Percentiles rank a stretch among this genome's conserved stretches.
These are phyloP conservation scores for Hymenotorrendiella dingleyae DNA, from an alignment of 2,329 filamentous ascomycete genomes.

Conservation along the genomic window DNA sequence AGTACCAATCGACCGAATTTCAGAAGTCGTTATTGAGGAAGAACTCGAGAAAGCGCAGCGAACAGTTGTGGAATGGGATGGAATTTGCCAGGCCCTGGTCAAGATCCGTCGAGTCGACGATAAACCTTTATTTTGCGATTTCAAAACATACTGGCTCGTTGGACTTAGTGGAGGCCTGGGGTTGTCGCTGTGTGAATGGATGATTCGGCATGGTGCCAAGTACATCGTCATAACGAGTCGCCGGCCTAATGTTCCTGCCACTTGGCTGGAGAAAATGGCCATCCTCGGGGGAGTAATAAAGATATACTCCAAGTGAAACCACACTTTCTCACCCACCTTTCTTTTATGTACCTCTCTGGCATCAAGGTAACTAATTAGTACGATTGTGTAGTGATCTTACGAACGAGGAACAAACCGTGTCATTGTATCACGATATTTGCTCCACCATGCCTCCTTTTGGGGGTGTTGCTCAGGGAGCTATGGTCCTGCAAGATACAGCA, in stretches of 20 bases:
- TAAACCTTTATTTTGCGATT: conserved; percentile 9
- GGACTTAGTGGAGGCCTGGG: conserved; percentile 29
- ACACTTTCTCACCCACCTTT: too few species aligned
- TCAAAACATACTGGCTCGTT: conserved; percentile 29
- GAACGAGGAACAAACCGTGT: neutral
- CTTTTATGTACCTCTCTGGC: too few species aligned
- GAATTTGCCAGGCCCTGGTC: too few species aligned
- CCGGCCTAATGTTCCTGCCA: conserved; percentile 27
- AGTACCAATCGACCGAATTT: too few species aligned
- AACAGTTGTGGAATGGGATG: too few species aligned
- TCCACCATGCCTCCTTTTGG: conserved; percentile 33
- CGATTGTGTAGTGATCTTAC: too few species aligned
- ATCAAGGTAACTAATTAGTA: too few species aligned
- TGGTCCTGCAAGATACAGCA: conserved; percentile 35
- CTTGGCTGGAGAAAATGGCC: neutral
- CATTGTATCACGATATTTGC: conserved; percentile 55
- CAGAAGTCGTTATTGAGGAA: too few species aligned
- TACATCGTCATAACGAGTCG: conserved; percentile 36
- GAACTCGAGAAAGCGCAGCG: too few species aligned
- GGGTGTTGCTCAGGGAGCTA: conserved; percentile 39
- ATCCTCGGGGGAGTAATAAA: too few species aligned
- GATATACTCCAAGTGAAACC: too few species aligned
- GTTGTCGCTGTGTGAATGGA: conserved; percentile 34
- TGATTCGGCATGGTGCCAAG: conserved; percentile 33
- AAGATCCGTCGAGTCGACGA: too few species aligned